Base-by-base conservation (phyloP, 805 yeast species). In the Starmerella stellata region DNA sequence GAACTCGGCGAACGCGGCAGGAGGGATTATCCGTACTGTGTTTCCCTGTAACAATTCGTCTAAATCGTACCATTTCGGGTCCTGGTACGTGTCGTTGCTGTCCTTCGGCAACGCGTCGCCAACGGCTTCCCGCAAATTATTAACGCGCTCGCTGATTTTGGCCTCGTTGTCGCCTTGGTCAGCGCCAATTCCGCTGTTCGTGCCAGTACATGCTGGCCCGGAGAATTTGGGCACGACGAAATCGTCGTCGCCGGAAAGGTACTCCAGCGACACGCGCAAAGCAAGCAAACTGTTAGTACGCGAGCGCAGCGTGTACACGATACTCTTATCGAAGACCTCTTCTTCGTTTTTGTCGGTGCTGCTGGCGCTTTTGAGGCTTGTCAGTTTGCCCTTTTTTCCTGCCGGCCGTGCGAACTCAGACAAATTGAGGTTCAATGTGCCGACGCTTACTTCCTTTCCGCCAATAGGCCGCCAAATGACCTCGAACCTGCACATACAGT, bases 381-480 rank as follows among this genome's bases (percentile, higher is more conserved):
- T 8, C 8, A 20, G 15, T 5, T 21, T 21, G 11, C 9, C 7
- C 25, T 5, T 7, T 13, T 15, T 20, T 56, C n/a, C 23, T 19
- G 27, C 15, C 14, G 36, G 29, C 23, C 15, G 31, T 4, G 76
- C 68, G 54, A 75, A 81, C 49, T 82, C 92, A 0, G 87, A 60
- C 31, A 85, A 53, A 51, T 83, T 78, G 25, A 87, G 58, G 32
- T 64, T 70, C 15, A 83, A 60, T 15, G 57, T 53, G 1, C 98
- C 98, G 29, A 90, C 54, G 21, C 64, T 62, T 18, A 70, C 59
- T 39, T 65, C 66, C 33, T 55, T 55, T 14, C 61, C 58, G 3
- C 54, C 54, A 14, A 52, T 38, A 28, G 58, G 56, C 44, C 63
- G 69, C 51, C 66, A 62, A 39, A 56, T 61, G 1, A 71, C 68